Conservation (phyloP, 768 basidiomycete species). For the Russula abietina region DNA sequence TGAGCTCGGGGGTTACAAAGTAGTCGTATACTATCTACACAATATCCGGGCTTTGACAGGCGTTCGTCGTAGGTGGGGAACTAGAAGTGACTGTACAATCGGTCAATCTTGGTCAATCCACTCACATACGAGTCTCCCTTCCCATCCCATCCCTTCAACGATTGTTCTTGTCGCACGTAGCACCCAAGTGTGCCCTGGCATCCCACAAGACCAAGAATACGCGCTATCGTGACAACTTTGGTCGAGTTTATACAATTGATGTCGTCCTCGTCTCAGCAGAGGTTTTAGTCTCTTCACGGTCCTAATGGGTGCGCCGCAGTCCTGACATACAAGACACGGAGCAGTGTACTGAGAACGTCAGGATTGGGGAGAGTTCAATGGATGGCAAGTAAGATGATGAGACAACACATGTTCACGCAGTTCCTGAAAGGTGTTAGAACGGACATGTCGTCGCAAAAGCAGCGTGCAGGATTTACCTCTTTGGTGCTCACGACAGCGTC, state of each 20-base stretch:
- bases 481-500: background rate
- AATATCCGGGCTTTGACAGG: background rate
- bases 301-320: background rate
- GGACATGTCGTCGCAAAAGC: background rate
- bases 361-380: background rate
- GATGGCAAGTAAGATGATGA: slow-evolving; percentile 17
- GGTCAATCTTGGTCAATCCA: background rate
- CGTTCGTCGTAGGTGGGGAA: background rate
- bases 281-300: too few relatives aligned
- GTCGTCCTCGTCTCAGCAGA: too few relatives aligned
- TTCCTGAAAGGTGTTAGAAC: slow-evolving; percentile 9
- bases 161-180: background rate
- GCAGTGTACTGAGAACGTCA: background rate
- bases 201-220: background rate
- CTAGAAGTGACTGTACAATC: background rate
- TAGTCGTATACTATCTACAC: background rate
- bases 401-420: slow-evolving; percentile 13
- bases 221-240: too few relatives aligned
- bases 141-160: background rate
- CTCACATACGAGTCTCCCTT: background rate
- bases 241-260: too few relatives aligned
- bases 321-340: background rate
- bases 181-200: background rate
- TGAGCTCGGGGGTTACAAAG: background rate
- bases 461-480: background rate